A percentile compares a stretch with the other conserved stretches of the same genome.
Conservation (phyloP, 2,329 filamentous ascomycete species). For the Aphanocladium album region DNA sequence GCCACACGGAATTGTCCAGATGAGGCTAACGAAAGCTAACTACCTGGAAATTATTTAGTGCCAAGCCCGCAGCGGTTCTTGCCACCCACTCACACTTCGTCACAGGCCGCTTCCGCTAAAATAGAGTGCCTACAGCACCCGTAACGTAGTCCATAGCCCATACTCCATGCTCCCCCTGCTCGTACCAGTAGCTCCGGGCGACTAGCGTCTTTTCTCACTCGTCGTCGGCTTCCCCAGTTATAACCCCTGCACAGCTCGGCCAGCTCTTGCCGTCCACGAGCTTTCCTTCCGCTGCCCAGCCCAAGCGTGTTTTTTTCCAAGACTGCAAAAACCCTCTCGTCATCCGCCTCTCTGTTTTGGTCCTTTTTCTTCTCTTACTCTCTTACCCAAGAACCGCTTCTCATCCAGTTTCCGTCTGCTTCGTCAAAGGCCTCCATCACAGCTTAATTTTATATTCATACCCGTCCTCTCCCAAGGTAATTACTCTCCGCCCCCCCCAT, state of each 20-base stretch:
- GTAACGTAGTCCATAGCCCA: not conserved
- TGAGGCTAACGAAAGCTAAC: not conserved
- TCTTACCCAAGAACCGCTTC: constrained; percentile 10
- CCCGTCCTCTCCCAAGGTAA: constrained; percentile 1
- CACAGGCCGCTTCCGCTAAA: too few relatives aligned
- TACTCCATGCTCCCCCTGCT: not conserved
- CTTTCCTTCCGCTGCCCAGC: constrained; percentile 3
- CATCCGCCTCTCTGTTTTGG: constrained; percentile 4
- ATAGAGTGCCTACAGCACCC: not conserved
- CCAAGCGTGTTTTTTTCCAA: constrained; percentile 9
- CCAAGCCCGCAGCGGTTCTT: not conserved
- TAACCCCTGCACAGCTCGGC: constrained; percentile 7
- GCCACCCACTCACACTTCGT: too few relatives aligned
- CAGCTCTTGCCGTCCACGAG: constrained; percentile 10
- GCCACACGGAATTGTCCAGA: not conserved
- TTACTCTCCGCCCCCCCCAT: too few relatives aligned
- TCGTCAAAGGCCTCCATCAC: constrained; percentile 3
- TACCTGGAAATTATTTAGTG: too few relatives aligned
- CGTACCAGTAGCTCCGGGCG: not conserved
- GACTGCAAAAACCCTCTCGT: constrained; percentile 8
- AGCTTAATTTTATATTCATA: constrained; percentile 8
- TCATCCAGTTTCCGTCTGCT: constrained; percentile 11
- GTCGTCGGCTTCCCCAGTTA: constrained; percentile 5
- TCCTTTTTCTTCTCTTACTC: constrained; percentile 5
- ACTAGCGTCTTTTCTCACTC: constrained; percentile 7